A percentile compares a stretch with the other conserved stretches of the same genome.
These are phyloP conservation scores for Bryum argenteum DNA, from an alignment of 225 moss, liverwort and hornwort species.

Conservation along the genomic window DNA sequence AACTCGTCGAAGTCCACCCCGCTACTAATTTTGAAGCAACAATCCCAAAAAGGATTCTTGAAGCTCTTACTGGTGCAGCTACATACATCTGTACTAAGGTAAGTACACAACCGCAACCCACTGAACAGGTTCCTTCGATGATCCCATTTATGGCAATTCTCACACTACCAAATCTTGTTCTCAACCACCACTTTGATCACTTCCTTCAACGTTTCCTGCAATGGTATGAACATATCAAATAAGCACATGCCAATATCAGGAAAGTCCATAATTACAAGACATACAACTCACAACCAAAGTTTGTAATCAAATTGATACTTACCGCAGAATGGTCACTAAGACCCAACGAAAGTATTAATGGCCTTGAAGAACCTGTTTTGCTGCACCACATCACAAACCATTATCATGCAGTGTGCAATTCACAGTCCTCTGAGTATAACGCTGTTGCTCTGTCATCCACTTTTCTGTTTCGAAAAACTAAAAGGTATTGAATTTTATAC, in stretches of 20 bases:
- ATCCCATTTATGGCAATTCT: neutral
- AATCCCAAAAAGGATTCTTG: neutral
- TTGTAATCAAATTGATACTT: slow-evolving; percentile 17
- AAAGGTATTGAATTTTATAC: slow-evolving; percentile 31
- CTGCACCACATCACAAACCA: slow-evolving; percentile 46
- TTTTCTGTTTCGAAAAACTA: neutral
- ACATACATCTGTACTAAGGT: neutral
- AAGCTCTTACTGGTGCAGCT: no score
- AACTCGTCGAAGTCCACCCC: no score
- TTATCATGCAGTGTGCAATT: slow-evolving; percentile 7
- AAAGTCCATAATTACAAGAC: neutral
- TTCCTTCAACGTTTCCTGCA: slow-evolving; percentile 54
- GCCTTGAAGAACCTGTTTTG: slow-evolving; percentile 63
- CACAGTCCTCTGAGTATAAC: neutral
- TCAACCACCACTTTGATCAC: slow-evolving; percentile 54
- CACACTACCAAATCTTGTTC: slow-evolving; percentile 59
- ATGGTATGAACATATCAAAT: neutral
- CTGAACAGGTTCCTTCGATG: neutral
- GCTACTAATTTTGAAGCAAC: neutral
- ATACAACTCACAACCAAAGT: neutral
- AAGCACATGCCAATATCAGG: slow-evolving; percentile 5
- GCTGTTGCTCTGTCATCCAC: neutral
- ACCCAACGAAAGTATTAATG: slow-evolving; percentile 81
- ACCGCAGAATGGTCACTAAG: slow-evolving; percentile 71
- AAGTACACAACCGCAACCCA: neutral